Evolutionary conservation across 768 basidiomycete species (phyloP).

Genomic region (Naganishia randhawae): DNA sequence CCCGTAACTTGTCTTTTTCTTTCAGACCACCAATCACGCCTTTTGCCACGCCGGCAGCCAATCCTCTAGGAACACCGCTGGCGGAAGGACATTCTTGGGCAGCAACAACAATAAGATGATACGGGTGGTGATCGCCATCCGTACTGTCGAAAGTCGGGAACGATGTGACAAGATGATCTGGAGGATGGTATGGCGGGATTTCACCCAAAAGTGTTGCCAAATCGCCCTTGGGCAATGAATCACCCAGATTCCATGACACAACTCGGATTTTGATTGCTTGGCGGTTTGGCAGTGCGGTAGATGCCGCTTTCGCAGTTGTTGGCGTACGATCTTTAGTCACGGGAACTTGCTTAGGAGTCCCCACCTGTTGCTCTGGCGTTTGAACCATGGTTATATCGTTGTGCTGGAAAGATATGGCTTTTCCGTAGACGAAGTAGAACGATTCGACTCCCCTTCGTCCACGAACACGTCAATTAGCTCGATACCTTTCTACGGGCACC

Average conservation of each 20-base stretch:
- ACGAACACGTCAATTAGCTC: not conserved
- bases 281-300: conserved; percentile 8
- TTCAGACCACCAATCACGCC: conserved; percentile 39
- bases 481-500: not conserved
- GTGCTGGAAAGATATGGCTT: not conserved
- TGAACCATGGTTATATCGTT: not conserved
- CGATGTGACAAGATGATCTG: conserved; percentile 11
- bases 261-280: conserved; percentile 47
- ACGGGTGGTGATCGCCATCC: conserved; percentile 43
- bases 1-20: conserved; percentile 36
- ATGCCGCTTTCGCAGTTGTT: not conserved
- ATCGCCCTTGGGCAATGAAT: conserved; percentile 50
- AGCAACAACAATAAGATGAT: conserved; percentile 49
- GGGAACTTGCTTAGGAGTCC: not conserved
- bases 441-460: not conserved
- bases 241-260: conserved; percentile 50
- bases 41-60: conserved; percentile 48
- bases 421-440: not conserved
- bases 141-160: conserved; percentile 29
- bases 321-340: not conserved
- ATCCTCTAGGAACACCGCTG: conserved; percentile 46
- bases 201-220: conserved; percentile 42
- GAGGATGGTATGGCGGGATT: conserved; percentile 43
- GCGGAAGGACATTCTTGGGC: conserved; percentile 49
- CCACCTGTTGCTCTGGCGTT: not conserved